Base-by-base conservation (phyloP, 805 yeast species). In the Yarrowia osloensis region DNA sequence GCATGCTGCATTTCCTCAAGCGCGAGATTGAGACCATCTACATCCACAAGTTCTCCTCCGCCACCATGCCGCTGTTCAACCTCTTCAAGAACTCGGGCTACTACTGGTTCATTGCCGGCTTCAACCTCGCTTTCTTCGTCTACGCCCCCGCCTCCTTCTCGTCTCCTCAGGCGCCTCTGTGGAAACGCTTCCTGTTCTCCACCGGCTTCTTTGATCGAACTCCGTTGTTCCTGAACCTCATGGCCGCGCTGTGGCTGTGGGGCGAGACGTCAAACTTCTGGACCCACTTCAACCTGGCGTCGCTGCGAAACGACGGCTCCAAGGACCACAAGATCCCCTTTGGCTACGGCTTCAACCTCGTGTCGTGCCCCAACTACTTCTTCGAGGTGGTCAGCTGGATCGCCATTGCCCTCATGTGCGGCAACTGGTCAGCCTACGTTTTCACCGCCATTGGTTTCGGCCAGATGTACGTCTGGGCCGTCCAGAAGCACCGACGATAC, bases 391-490 rank as follows among this genome's bases (percentile, higher is more conserved):
- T 88, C 71, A 81, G 87, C 1, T 95, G 97, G 97, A 74, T 88
- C 1, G 77, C 83, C 29, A 86, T 88, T 73, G 85, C 94, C 22
- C 68, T 91, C 29, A 80, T 91, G 74, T 87, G 86, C 72, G 88
- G 91, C 70, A 91, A 92, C 79, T 82, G 94, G 84, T 83, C 92
- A 39, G 84, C 94, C 35, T 82, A 87, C 74, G 73, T 90, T 24
- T 95, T 95, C 79, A 79, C 87, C 62, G 72, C 81, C 21, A 90
- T 91, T 59, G 88, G 95, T 59, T 80, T 89, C 15, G 83, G 77
- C 46, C 97, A 95, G 76, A 94, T 95, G 98, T 88, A 84, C 80
- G 72, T 85, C 66, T 94, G 98, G 98, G 98, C 98, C 24, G 82
- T 85, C 68, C 88, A 91, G 81, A 93, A 91, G 77, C 96, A 94